phyloP scores from a whole-genome alignment of 2,329 filamentous ascomycete genomes.

The Xylariaceae sp. region DNA sequence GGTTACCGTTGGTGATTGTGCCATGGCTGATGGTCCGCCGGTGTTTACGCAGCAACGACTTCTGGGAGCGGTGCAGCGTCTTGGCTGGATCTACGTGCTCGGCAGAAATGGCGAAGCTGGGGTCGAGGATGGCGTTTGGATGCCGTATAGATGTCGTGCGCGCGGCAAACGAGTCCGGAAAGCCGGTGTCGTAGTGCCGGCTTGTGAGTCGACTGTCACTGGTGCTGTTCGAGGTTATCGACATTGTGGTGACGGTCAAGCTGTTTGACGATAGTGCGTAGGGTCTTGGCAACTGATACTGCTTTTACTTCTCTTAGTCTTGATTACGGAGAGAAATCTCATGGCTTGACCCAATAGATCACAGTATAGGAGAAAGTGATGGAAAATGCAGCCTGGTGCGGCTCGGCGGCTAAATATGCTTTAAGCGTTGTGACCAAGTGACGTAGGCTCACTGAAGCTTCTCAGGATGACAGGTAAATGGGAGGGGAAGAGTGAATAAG shows the following conservation, averaged over 20 bases:
- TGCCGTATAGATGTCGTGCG: conserved; percentile 68
- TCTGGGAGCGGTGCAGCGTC: conserved; percentile 52
- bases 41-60: conserved; percentile 54
- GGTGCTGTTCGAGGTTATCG: conserved; percentile 32
- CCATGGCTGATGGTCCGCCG: conserved; percentile 56
- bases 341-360: not conserved
- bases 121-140: conserved; percentile 65
- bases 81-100: conserved; percentile 57
- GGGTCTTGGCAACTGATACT: not conserved
- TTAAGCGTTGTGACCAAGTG: too few relatives aligned
- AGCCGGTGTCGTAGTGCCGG: conserved; percentile 43
- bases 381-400: too few relatives aligned
- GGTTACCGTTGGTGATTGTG: conserved; percentile 48
- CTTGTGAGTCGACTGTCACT: conserved; percentile 40
- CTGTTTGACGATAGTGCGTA: conserved; percentile 24
- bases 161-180: conserved; percentile 43
- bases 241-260: conserved; percentile 35
- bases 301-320: conserved; percentile 30
- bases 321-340: conserved; percentile 15
- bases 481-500: too few relatives aligned
- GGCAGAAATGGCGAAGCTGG: conserved; percentile 62
- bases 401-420: too few relatives aligned
- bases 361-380: too few relatives aligned
- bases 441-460: too few relatives aligned
- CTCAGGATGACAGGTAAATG: too few relatives aligned